A percentile compares a stretch with the other conserved stretches of the same genome.
Evolutionary conservation across 2,329 filamentous ascomycete genomes (phyloP).

Genomic region (Colletotrichum sp.): DNA sequence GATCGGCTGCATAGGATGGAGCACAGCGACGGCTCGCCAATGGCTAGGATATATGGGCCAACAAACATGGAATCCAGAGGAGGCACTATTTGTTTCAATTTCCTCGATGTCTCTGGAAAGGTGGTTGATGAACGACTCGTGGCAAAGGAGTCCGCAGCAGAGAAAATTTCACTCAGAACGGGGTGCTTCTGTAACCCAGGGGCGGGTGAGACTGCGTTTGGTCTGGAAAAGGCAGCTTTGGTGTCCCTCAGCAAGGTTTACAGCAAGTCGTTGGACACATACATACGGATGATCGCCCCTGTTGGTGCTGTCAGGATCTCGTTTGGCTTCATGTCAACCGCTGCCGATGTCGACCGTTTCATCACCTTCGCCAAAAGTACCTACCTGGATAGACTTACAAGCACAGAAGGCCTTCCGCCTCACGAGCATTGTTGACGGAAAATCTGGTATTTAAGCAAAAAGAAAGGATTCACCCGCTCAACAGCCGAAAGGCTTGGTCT

Average conservation of each 20-base stretch:
- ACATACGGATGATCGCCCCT: conserved; percentile 24
- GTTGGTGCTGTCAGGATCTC: conserved; percentile 42
- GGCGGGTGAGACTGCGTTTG: conserved; percentile 38
- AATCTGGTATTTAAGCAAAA: fast-evolving
- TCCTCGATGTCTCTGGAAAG: conserved; percentile 35
- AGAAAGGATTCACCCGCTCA: background rate
- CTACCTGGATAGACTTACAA: conserved; percentile 33
- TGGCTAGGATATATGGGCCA: conserved; percentile 41
- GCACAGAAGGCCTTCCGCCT: background rate
- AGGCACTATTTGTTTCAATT: conserved; percentile 42
- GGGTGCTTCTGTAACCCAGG: conserved; percentile 50
- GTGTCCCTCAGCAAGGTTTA: conserved; percentile 9
- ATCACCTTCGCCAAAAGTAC: conserved; percentile 34
- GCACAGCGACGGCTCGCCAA: conserved; percentile 36
- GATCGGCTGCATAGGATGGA: conserved; percentile 30
- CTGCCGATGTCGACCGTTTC: conserved; percentile 38
- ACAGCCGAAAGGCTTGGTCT: fast-evolving
- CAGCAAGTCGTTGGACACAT: conserved; percentile 25
- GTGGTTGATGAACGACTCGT: conserved; percentile 42
- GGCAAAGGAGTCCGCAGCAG: conserved; percentile 33
- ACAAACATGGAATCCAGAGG: conserved; percentile 31
- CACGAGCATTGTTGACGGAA: background rate
- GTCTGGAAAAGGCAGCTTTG: conserved; percentile 24
- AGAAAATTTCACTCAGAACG: conserved; percentile 41
- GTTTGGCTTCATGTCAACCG: conserved; percentile 41